Percentiles rank a stretch among this genome's conserved stretches.
Evolutionary conservation across 768 basidiomycete genomes (phyloP).

Genomic region (Clathrus columnatus): DNA sequence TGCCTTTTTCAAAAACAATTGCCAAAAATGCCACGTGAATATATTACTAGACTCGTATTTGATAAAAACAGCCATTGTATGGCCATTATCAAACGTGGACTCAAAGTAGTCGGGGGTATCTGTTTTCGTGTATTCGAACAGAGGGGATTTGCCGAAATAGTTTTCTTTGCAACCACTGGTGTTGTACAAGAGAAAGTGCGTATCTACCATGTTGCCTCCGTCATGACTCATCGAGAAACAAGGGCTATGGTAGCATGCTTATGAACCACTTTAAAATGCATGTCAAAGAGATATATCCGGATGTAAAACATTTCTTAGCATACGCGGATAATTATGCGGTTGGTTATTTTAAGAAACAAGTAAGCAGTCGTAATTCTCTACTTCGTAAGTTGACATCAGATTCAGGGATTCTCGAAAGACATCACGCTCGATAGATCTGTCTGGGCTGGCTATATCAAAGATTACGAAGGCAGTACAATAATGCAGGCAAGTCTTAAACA

Average conservation of each 20-base stretch:
- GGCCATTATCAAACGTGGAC: conserved; percentile 91
- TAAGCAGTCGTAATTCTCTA: conserved; percentile 3
- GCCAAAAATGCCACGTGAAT: conserved; percentile 98
- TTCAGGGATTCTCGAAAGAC: conserved; percentile 85
- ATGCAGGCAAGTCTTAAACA: conserved; percentile 51
- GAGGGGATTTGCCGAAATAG: conserved; percentile 93
- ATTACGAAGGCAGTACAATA: conserved; percentile 98
- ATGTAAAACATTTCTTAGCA: conserved; percentile 91
- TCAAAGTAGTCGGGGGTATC: conserved; percentile 95
- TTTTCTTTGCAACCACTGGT: conserved; percentile 95
- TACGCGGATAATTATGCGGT: conserved; percentile 99
- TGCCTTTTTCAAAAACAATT: conserved; percentile 95
- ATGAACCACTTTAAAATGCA: conserved; percentile 99
- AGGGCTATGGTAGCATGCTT: conserved; percentile 97
- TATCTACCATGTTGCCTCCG: neutral
- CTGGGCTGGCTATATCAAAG: conserved; percentile 99
- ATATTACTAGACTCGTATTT: conserved; percentile 91
- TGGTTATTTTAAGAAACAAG: conserved; percentile 97
- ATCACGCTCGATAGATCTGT: conserved; percentile 83
- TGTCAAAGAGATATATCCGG: conserved; percentile 71
- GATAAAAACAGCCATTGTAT: conserved; percentile 88
- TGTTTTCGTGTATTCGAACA: conserved; percentile 95
- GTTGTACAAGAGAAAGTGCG: conserved; percentile 94
- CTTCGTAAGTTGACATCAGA: neutral
- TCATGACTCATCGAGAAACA: neutral